phyloP scores from a whole-genome alignment of 768 basidiomycete species.

The Kwoniella heveanensis region DNA sequence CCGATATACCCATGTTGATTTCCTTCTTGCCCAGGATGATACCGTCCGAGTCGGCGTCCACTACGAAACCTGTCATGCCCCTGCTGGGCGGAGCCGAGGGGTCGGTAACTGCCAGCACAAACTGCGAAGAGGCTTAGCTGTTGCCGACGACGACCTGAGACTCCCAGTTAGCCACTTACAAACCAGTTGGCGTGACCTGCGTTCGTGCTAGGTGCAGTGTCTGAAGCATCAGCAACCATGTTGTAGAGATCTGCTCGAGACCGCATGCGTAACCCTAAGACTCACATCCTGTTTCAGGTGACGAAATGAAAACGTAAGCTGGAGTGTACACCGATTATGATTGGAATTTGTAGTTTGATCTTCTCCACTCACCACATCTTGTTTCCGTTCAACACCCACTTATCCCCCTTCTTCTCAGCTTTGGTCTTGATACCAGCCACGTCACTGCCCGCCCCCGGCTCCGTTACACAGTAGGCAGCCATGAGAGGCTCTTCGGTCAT shows the following conservation, averaged over 20 bases:
- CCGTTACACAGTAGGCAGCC: slow-evolving; percentile 56
- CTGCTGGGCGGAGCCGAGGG: slow-evolving; percentile 47
- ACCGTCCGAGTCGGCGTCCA: slow-evolving; percentile 52
- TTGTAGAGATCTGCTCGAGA: too few species aligned
- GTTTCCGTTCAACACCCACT: slow-evolving; percentile 58
- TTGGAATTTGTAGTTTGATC: neutral
- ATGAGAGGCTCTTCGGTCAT: slow-evolving; percentile 57
- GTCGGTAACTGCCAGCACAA: slow-evolving; percentile 57
- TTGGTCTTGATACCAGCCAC: slow-evolving; percentile 57
- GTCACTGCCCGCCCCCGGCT: slow-evolving; percentile 58
- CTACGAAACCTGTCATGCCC: slow-evolving; percentile 57
- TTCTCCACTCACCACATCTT: slow-evolving; percentile 54
- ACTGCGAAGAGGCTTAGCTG: too few species aligned
- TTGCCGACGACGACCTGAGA: too few species aligned
- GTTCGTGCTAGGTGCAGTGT: slow-evolving; percentile 51
- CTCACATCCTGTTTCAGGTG: slow-evolving; percentile 45
- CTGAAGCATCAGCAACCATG: too few species aligned
- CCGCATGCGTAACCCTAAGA: too few species aligned
- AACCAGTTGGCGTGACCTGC: slow-evolving; percentile 58
- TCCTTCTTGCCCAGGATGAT: slow-evolving; percentile 54
- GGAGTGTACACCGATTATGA: too few species aligned
- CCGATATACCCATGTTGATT: slow-evolving; percentile 54
- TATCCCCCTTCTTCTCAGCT: slow-evolving; percentile 56
- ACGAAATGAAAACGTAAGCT: too few species aligned
- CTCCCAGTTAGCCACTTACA: slow-evolving; percentile 23